Percentiles rank a stretch among this genome's conserved stretches.
Evolutionary conservation across 352 stramenopile genomes (phyloP).

Genomic region (Phytopythium vexans): DNA sequence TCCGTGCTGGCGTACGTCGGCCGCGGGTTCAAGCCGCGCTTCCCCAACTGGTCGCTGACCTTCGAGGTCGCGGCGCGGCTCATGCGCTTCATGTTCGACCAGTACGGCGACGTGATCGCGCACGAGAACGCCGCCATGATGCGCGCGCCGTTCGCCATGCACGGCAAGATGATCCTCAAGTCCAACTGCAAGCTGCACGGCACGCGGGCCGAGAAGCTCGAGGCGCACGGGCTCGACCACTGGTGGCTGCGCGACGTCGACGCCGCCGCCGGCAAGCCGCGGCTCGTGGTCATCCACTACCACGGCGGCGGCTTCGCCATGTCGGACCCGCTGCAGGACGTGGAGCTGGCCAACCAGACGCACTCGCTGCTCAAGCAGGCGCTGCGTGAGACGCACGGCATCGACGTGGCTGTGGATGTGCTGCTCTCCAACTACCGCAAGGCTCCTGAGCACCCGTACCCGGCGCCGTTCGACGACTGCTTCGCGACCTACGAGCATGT

Average conservation of each 20-base stretch:
- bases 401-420: conserved; percentile 28
- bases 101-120: conserved; percentile 27
- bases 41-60: conserved; percentile 31
- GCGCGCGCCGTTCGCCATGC: conserved; percentile 19
- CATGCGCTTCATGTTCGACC: conserved; percentile 33
- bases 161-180: conserved; percentile 22
- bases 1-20: conserved; percentile 8
- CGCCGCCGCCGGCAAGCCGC: conserved; percentile 5
- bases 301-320: conserved; percentile 41
- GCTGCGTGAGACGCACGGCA: conserved; percentile 10
- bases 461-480: conserved; percentile 33
- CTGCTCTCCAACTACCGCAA: conserved; percentile 60
- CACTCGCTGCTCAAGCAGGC: conserved; percentile 18
- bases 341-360: conserved; percentile 21
- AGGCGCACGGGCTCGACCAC: conserved; percentile 32
- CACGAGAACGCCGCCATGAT: conserved; percentile 24
- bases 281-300: conserved; percentile 41
- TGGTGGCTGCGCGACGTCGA: conserved; percentile 27
- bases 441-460: conserved; percentile 33
- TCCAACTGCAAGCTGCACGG: conserved; percentile 15
- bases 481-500: conserved; percentile 41
- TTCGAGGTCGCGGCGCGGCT: conserved; percentile 30
- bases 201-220: conserved; percentile 17
- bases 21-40: conserved; percentile 23
- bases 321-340: conserved; percentile 25